Evolutionary conservation across 441 rosid genomes (phyloP), one percentile per base, ranked within the genome.

Genomic region (Capsella rubella): DNA sequence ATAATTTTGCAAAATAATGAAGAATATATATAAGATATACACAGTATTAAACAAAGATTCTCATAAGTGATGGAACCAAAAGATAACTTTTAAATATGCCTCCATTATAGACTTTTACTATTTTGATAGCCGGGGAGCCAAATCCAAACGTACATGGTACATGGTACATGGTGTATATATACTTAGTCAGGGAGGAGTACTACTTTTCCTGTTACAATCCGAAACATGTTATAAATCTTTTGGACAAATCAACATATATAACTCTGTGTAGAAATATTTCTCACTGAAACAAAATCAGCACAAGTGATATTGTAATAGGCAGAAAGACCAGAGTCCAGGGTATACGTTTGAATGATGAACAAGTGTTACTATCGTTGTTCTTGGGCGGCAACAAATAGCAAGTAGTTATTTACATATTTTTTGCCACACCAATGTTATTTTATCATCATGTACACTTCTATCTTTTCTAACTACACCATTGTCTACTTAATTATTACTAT

Each of bases 71-170:
- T 7, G 21, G 45, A 58, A 66, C 67, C 39, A 67, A 59, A 58
- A 40, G 14, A 74, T 58, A 66, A 66, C 68, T 68, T 75, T 75
- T 8, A 74, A 34, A 34, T 58, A 74, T 59, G 68, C 78, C 68
- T 51, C 68, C 40, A 14, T 28, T 29, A 0, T 51, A 10, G 67
- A 73, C 77, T 42, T 43, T 6, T 13, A 9, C n/a, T 58, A 43
- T 49, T 67, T 67, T 58, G 18, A 29, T 51, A 21, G 51, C 73
- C 68, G 62, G 59, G 59, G 68, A 74, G 68, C 64, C 69, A 74
- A 60, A 42, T 63, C 52, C 57, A 52, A 50, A 25, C 28, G 69
- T 61, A 29, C 64, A 52, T 21, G 61, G 72, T 61, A 29, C 64
- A 52, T 21, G 61, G 72, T 58, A 15, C 15, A 56, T 55, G 13